Evolutionary conservation across 768 basidiomycete genomes (phyloP), one percentile per base, ranked within the genome.

Genomic region (Xerocomus brunneocitrinus): DNA sequence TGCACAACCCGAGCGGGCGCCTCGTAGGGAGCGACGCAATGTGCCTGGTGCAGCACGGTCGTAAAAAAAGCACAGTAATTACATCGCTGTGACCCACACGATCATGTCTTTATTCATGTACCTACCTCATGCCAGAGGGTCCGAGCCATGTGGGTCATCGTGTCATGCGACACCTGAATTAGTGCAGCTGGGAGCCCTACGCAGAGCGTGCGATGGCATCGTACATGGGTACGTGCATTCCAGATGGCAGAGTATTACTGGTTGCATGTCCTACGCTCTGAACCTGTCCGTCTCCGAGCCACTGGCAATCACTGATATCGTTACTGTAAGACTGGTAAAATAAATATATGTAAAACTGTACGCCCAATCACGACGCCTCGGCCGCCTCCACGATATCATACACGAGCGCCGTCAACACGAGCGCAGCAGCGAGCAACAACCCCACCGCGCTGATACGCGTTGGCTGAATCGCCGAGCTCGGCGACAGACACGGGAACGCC

Each of bases 11-110:
- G 89, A 91, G 67, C 86, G 90, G 58, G 77, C 78, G 9, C 82
- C 79, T 27, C 79, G 89, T 58, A 80, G 89, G 61, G 87, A 89
- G 71, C 79, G 87, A 67, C 80, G 88, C 67, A 83, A 72, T 62
- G 91, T 92, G 12, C 91, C 91, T 56, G 91, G 91, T 62, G 89
- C 90, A 66, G 90, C 76, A 48, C 82, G 79, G 58, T 70, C 68
- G 60, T 75, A 16, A 53, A 24, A 24, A 35, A 39, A 39, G 19
- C 38, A 8, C n/a, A 38, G 35, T 7, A 35, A 5, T 35, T 8
- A 36, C 13, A 8, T 12, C 35, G 10, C 3, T 4, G 8, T 19
- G 19, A 19, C 19, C 19, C 19, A 19, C 19, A 19, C 19, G 36
- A 38, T 38, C 36, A 40, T 39, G 39, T 10, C 19, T 19, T 39